Conservation (phyloP, 2,329 filamentous ascomycete genomes). For the Capronia coronata region DNA sequence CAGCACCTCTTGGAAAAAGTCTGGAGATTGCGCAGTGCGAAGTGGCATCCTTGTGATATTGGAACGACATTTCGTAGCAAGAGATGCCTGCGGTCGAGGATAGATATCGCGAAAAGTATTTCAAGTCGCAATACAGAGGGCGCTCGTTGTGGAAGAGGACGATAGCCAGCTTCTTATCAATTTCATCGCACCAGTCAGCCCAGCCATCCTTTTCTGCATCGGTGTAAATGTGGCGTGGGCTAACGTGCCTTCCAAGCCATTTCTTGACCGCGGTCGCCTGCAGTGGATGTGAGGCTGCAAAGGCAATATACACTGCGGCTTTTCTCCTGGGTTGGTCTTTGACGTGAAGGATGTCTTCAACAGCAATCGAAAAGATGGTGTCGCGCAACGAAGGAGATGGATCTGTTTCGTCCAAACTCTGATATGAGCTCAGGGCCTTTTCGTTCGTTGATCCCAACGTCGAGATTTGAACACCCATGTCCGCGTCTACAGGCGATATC, state of each 20-base stretch:
- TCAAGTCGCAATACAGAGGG: constrained; percentile 11
- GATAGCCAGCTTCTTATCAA: constrained; percentile 1
- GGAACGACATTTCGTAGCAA: constrained; percentile 12
- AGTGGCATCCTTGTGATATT: not conserved
- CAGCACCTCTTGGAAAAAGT: constrained; percentile 19
- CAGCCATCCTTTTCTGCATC: constrained; percentile 14
- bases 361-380: not conserved
- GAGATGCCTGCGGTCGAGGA: not conserved
- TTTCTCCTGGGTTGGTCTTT: constrained; percentile 1
- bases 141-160: constrained; percentile 14
- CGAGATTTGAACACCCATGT: too few species aligned
- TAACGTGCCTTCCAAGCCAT: constrained; percentile 9
- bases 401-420: not conserved
- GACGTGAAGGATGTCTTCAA: constrained; percentile 1
- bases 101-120: constrained; percentile 1
- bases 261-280: constrained; percentile 14
- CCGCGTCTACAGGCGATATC: too few species aligned
- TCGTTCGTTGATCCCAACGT: not conserved
- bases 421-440: not conserved
- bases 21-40: not conserved
- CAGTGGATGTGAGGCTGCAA: constrained; percentile 11
- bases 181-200: constrained; percentile 9
- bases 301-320: constrained; percentile 17
- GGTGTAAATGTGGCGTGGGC: constrained; percentile 8
- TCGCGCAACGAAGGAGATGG: not conserved